Evolutionary conservation across 2,329 filamentous ascomycete species (phyloP), one percentile per base, ranked within the genome.

Genomic region (Trichoderma cornu-damae): DNA sequence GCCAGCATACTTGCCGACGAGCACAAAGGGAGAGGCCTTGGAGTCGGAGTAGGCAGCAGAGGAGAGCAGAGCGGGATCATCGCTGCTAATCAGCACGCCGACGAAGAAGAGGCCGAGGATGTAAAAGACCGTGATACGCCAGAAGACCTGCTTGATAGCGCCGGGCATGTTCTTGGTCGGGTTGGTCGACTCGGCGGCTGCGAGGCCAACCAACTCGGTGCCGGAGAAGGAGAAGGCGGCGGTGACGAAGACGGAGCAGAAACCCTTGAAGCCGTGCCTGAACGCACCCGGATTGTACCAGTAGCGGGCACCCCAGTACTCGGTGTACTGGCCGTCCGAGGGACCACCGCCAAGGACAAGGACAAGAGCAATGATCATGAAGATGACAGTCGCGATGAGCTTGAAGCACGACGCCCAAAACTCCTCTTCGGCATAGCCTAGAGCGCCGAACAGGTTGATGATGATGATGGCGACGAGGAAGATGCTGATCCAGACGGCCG

Each of bases 121-220:
- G 63, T 77, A 77, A 65, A 77, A 77, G 58, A 76, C 65, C 48
- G 73, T 75, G 61, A 77, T 75, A 68, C 74, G 73, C 74, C 74
- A 77, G 65, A 76, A 77, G 26, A 77, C 87, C 70, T 91, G 88
- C 74, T 90, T 90, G 68, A 90, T 82, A 8, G 89, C 89, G 24
- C 82, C 85, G 1, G 89, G 89, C 1, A 93, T 78, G 1, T 84
- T 82, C 67, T 88, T 84, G 61, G 81, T 77, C 2, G 85, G 85
- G 66, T 87, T 86, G 14, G 70, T 72, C 0, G 84, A 81, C 71
- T 88, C 85, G 37, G 85, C 85, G 11, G 85, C 85, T 5, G 84
- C 84, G 16, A 88, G 78, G 66, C 85, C 85, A 51, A 87, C 84
- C 6, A 86, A 74, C 67, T 87, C 84, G 1, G 84, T 86, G 12